Evolutionary conservation across 495 filamentous ascomycete species (phyloP).

Genomic region (Talaromyces nanjingensis): DNA sequence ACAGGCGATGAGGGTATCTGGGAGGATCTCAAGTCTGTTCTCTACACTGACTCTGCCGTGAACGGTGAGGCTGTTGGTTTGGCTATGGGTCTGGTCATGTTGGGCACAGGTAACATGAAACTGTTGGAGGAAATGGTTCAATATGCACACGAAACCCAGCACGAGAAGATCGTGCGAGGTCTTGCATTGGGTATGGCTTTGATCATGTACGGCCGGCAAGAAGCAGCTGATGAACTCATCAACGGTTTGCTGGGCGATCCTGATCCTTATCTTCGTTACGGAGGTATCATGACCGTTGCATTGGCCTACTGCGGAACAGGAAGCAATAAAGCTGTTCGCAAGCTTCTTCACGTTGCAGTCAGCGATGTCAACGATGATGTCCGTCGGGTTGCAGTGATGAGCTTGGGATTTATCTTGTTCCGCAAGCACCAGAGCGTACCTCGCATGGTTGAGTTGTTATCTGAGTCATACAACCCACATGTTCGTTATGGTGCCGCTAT

Average conservation of each 20-base stretch:
- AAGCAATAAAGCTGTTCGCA: constrained; percentile 97
- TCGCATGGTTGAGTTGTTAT: constrained; percentile 97
- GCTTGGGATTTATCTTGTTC: constrained; percentile 97
- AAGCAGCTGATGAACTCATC: constrained; percentile 88
- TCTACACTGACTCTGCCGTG: constrained; percentile 89
- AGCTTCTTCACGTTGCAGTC: constrained; percentile 93
- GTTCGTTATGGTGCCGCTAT: constrained; percentile 98
- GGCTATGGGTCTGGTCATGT: constrained; percentile 93
- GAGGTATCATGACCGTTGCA: constrained; percentile 98
- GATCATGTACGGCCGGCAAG: constrained; percentile 96
- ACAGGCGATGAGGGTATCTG: constrained; percentile 86
- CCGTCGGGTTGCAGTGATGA: constrained; percentile 93
- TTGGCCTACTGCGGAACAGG: constrained; percentile 95
- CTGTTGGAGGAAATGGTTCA: constrained; percentile 92
- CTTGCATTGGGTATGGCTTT: constrained; percentile 93
- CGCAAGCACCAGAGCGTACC: constrained; percentile 95
- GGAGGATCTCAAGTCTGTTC: constrained; percentile 76
- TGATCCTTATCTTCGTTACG: constrained; percentile 89
- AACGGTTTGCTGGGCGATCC: constrained; percentile 89
- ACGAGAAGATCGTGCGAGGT: constrained; percentile 98
- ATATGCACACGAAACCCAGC: constrained; percentile 95
- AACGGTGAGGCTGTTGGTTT: constrained; percentile 96
- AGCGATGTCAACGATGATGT: constrained; percentile 99
- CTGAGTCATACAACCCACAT: constrained; percentile 98
- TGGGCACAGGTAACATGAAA: constrained; percentile 88